Conservation (phyloP, 1,284 basidiomycete genomes). For the Cryptococcus wingfieldii region DNA sequence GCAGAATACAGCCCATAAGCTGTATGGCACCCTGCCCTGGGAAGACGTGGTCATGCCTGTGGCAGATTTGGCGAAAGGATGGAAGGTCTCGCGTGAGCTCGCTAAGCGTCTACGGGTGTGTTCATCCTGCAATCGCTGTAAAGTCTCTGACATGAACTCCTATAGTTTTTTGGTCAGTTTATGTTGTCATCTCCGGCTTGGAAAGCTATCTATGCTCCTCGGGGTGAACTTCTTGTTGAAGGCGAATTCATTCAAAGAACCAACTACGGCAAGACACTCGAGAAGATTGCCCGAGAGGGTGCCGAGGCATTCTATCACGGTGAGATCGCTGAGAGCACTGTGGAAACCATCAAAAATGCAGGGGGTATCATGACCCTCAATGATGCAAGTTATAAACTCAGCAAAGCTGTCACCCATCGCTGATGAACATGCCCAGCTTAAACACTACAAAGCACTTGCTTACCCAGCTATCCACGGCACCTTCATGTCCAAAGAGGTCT, state of each 20-base stretch:
- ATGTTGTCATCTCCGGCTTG: constrained; percentile 76
- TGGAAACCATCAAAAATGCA: constrained; percentile 30
- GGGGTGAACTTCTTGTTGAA: constrained; percentile 65
- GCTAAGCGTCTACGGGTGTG: constrained; percentile 65
- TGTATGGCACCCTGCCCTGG: constrained; percentile 63
- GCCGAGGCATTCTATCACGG: constrained; percentile 44
- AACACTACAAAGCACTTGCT: constrained; percentile 64
- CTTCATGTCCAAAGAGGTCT: constrained; percentile 72
- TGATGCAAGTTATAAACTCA: constrained; percentile 29
- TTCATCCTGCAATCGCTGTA: constrained; percentile 6
- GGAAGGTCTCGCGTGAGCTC: constrained; percentile 70
- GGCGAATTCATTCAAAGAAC: constrained; percentile 68
- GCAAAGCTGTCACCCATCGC: neutral
- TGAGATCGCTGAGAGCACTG: constrained; percentile 42
- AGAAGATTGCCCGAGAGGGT: constrained; percentile 41
- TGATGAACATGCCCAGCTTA: constrained; percentile 17
- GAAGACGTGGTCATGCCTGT: constrained; percentile 68
- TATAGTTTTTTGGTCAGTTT: constrained; percentile 52
- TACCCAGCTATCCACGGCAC: constrained; percentile 67
- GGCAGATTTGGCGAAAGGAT: constrained; percentile 67
- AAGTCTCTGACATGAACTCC: constrained; percentile 4
- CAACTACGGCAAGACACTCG: constrained; percentile 51
- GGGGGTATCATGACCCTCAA: constrained; percentile 44
- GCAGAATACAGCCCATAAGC: constrained; percentile 28
- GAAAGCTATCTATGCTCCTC: constrained; percentile 71